These are phyloP conservation scores for Phytophthora citrophthora DNA, from an alignment of 352 stramenopile genomes.

Conservation along the genomic window DNA sequence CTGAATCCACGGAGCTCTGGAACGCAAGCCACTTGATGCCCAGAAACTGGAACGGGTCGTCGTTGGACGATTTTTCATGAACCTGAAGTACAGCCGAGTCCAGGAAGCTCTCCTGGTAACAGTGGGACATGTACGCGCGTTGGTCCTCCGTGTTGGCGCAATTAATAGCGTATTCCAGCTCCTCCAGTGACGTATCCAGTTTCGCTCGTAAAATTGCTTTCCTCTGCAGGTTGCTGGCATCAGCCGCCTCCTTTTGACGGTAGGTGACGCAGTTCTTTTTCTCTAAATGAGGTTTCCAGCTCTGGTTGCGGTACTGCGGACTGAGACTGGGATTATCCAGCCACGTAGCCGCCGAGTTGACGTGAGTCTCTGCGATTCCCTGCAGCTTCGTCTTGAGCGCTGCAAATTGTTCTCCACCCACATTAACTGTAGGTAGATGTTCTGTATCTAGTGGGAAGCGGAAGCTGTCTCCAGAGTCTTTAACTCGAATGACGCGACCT, in stretches of 20 bases:
- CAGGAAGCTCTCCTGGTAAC: slow-evolving; percentile 76
- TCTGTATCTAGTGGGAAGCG: slow-evolving; percentile 74
- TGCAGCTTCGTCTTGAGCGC: slow-evolving; percentile 40
- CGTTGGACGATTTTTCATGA: slow-evolving; percentile 42
- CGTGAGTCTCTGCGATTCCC: slow-evolving; percentile 43
- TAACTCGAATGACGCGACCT: slow-evolving; percentile 72
- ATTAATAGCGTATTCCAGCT: slow-evolving; percentile 73
- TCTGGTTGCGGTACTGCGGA: slow-evolving; percentile 59
- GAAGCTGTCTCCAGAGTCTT: slow-evolving; percentile 74
- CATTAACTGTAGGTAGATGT: slow-evolving; percentile 52
- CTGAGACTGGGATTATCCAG: slow-evolving; percentile 74
- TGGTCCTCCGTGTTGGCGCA: slow-evolving; percentile 66
- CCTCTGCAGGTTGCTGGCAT: slow-evolving; percentile 44
- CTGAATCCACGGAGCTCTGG: slow-evolving; percentile 74
- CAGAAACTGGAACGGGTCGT: slow-evolving; percentile 73
- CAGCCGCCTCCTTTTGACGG: slow-evolving; percentile 57
- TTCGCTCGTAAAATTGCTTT: slow-evolving; percentile 68
- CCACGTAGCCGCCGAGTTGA: slow-evolving; percentile 59
- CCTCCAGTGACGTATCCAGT: slow-evolving; percentile 72
- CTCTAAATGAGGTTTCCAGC: slow-evolving; percentile 69
- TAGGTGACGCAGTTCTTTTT: slow-evolving; percentile 83
- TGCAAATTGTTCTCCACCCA: slow-evolving; percentile 40
- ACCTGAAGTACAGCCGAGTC: slow-evolving; percentile 80
- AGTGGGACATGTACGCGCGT: slow-evolving; percentile 65
- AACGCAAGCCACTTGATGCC: slow-evolving; percentile 80